Percentiles rank a stretch among this genome's conserved stretches.
phyloP scores from a whole-genome alignment of 2,329 filamentous ascomycete species.

The Botrytis cinerea region DNA sequence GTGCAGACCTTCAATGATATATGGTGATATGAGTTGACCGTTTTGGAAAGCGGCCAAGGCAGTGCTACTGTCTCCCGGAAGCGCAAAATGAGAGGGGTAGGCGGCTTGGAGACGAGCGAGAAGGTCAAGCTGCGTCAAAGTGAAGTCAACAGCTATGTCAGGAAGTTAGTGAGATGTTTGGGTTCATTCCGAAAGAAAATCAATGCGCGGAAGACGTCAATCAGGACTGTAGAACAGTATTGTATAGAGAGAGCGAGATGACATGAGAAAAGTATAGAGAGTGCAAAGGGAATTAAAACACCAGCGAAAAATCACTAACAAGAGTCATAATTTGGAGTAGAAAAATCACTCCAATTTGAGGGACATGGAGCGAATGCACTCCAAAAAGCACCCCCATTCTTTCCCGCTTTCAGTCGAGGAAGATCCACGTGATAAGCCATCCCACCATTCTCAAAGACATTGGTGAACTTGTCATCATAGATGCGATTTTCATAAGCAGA shows the following conservation, averaged over 20 bases:
- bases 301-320: slow-evolving; percentile 49
- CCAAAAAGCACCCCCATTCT: slow-evolving; percentile 89
- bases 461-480: slow-evolving; percentile 70
- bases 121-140: slow-evolving; percentile 74
- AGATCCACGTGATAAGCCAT: slow-evolving; percentile 76
- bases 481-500: slow-evolving; percentile 72
- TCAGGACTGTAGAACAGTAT: neutral
- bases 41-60: slow-evolving; percentile 62
- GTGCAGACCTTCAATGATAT: slow-evolving; percentile 85
- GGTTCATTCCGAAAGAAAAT: neutral
- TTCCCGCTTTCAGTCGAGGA: slow-evolving; percentile 69
- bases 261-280: neutral
- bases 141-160: slow-evolving; percentile 59
- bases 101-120: slow-evolving; percentile 62
- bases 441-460: slow-evolving; percentile 70
- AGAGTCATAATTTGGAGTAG: slow-evolving; percentile 67
- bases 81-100: slow-evolving; percentile 72
- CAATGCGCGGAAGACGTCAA: neutral
- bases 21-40: slow-evolving; percentile 71
- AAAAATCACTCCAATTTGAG: slow-evolving; percentile 69
- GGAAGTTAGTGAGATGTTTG: neutral
- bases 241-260: neutral
- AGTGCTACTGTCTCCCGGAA: slow-evolving; percentile 57
- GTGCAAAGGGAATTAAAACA: neutral
- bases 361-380: slow-evolving; percentile 82